Percentiles rank a stretch among this genome's conserved stretches.
phyloP scores from a whole-genome alignment of 495 filamentous ascomycete species.

The Cetradonia linearis region DNA sequence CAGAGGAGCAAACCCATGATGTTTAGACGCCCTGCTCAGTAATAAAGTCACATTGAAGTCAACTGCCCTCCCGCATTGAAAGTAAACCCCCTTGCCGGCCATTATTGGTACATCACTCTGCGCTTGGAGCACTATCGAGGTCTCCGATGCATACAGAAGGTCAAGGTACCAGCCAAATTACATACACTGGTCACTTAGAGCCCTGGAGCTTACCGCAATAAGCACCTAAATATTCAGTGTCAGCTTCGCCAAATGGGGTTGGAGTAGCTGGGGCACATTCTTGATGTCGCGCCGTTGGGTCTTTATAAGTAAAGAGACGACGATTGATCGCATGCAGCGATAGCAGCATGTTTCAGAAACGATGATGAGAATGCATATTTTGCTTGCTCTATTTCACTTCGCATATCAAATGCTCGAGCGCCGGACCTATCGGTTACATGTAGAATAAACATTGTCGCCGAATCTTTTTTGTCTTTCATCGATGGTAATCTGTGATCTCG shows the following conservation, averaged over 20 bases:
- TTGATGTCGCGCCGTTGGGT: too few species aligned
- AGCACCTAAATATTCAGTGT: too few species aligned
- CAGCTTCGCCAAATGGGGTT: too few species aligned
- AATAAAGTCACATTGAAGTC: neutral
- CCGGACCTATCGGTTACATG: conserved; percentile 1
- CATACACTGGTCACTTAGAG: too few species aligned
- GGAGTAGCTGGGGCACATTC: too few species aligned
- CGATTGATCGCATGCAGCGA: neutral
- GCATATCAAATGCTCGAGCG: neutral
- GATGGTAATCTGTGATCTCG: neutral
- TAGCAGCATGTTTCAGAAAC: too few species aligned
- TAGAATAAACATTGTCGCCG: neutral
- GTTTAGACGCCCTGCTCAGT: neutral
- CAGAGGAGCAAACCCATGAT: neutral
- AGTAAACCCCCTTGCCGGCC: neutral
- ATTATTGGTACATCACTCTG: neutral
- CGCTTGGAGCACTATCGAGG: too few species aligned
- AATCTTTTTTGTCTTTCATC: neutral
- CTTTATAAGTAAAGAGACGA: neutral
- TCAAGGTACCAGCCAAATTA: too few species aligned
- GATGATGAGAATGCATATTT: neutral
- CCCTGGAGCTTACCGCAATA: too few species aligned
- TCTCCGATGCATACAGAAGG: too few species aligned
- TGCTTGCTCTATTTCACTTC: too few species aligned
- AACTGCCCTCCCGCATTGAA: too few species aligned